phyloP scores from a whole-genome alignment of 345 rosid genomes.

The Viola odorata region DNA sequence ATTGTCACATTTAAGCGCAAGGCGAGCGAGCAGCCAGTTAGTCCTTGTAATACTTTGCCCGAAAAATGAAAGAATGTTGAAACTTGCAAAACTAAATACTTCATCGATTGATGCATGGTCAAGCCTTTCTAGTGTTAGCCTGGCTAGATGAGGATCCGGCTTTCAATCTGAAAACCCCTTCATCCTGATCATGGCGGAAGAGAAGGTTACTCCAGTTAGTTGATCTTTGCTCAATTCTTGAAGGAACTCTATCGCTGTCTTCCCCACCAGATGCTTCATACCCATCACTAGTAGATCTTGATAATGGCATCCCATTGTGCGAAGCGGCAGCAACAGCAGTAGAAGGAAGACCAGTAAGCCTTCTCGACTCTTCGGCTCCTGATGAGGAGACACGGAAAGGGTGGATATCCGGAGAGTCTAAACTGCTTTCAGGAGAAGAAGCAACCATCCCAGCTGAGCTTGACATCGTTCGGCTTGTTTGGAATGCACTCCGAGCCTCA shows the following conservation, averaged over 20 bases:
- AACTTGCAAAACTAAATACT: conserved; percentile 15
- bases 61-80: conserved; percentile 45
- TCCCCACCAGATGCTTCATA: conserved; percentile 98
- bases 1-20: not conserved
- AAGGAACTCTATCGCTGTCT: conserved; percentile 89
- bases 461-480: conserved; percentile 83
- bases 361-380: conserved; percentile 67
- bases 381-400: conserved; percentile 79
- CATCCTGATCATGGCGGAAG: conserved; percentile 40
- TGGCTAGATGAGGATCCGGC: conserved; percentile 44
- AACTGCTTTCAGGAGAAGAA: conserved; percentile 96
- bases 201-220: conserved; percentile 54
- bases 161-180: conserved; percentile 41
- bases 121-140: conserved; percentile 33
- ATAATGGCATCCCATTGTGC: conserved; percentile 63
- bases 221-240: conserved; percentile 61
- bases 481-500: conserved; percentile 92
- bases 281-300: conserved; percentile 91
- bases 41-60: conserved; percentile 15
- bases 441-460: conserved; percentile 58
- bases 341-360: conserved; percentile 47
- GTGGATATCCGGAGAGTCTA: conserved; percentile 87
- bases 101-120: conserved; percentile 13
- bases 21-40: conserved; percentile 12
- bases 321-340: conserved; percentile 35